Evolutionary conservation across 192 early-diverging fungal species (phyloP), one percentile per base, ranked within the genome.

Genomic region (Backusella westeae): DNA sequence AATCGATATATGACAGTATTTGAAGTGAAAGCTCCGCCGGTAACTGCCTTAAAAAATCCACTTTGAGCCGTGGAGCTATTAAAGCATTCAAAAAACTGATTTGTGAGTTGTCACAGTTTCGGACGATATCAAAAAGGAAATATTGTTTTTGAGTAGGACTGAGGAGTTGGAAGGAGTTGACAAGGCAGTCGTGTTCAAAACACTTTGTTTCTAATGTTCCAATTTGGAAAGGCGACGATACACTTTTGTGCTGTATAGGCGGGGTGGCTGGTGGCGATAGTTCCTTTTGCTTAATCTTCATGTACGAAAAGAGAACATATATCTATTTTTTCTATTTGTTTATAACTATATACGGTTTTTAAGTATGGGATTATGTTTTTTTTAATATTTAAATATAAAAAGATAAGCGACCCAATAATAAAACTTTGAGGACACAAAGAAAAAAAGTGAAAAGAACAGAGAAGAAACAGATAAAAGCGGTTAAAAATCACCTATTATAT

Each of bases 41-140:
- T 71, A 95, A 82, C 32, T 91, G 89, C 59, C 87, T 91, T 19
- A 99, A 69, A 83, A 98, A 98, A 85, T 99, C 96, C 77, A 94
- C 89, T 76, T 96, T 95, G 70, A 98, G 87, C 46, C 80, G 83
- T 42, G 88, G 88, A 6, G 85, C 82, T 72, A 89, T 89, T 23
- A 84, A 76, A 67, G 77, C 80, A 66, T 83, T 82, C 9, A 89
- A 72, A 77, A 80, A 85, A 34, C 80, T 80, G 34, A 89, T 78
- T 42, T 89, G 85, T 21, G 84, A 68, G 59, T 74, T 87, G 34
- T 77, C 78, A 71, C 88, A 89, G 44, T 71, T 73, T 77, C 83
- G 79, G 72, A 89, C 71, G 6, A 89, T 81, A 26, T 84, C 82
- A 15, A 78, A 77, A 35, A 89, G 76, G 59, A 89, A 78, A 44